Percentiles rank a stretch among this genome's conserved stretches.
phyloP scores from a whole-genome alignment of 2,329 filamentous ascomycete genomes.

The Cercospora canescens region DNA sequence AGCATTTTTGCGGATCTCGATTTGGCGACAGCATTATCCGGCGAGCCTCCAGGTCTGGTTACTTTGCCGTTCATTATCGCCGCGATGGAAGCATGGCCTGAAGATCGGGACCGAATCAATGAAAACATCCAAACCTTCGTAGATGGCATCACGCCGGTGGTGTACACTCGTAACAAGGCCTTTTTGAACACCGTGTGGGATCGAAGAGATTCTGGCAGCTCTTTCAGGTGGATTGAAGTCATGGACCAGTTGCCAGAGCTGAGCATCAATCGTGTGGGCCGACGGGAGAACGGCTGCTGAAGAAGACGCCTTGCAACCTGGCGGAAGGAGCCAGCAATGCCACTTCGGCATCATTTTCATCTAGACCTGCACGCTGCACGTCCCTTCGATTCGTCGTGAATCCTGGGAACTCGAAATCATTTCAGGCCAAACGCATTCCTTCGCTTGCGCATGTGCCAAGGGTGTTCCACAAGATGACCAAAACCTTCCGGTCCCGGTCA shows the following conservation, averaged over 20 bases:
- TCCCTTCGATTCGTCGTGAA: not conserved
- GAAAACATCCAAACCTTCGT: not conserved
- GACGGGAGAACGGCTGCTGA: not conserved
- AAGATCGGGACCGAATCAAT: not conserved
- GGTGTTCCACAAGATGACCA: not conserved
- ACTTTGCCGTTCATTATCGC: slow-evolving; percentile 4
- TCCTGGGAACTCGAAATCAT: not conserved
- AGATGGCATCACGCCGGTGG: not conserved
- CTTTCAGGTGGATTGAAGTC: slow-evolving; percentile 9
- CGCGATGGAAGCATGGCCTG: not conserved
- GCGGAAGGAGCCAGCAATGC: not conserved
- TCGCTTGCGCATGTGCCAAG: not conserved
- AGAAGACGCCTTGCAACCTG: not conserved
- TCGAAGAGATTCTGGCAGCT: not conserved
- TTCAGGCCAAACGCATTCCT: not conserved
- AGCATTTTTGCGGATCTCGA: slow-evolving; percentile 8
- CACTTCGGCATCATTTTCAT: not conserved
- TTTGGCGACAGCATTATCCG: not conserved
- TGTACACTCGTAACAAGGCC: not conserved
- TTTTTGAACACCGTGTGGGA: not conserved
- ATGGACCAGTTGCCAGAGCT: slow-evolving; percentile 1
- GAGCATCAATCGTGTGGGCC: slow-evolving; percentile 6
- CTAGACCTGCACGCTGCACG: not conserved
- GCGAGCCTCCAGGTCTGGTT: not conserved
- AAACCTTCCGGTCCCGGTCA: not conserved